A percentile compares a stretch with the other conserved stretches of the same genome.
These are phyloP conservation scores for Penicillium oxalicum DNA, from an alignment of 2,329 filamentous ascomycete species.

Conservation along the genomic window DNA sequence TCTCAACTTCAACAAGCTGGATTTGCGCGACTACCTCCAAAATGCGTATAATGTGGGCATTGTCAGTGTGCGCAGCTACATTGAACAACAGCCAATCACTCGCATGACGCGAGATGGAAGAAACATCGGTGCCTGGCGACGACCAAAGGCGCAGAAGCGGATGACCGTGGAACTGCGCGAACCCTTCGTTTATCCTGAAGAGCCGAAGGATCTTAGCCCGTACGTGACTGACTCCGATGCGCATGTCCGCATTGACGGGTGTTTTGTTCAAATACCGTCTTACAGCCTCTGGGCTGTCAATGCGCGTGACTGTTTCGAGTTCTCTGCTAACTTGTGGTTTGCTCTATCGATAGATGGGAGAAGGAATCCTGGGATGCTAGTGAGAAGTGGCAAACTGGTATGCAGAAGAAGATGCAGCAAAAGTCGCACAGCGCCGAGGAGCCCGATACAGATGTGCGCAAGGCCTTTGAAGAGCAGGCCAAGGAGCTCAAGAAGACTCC, in stretches of 20 bases:
- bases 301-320: neutral
- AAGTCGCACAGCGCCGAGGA: constrained; percentile 26
- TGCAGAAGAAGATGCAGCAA: constrained; percentile 32
- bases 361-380: constrained; percentile 52
- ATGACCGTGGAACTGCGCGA: constrained; percentile 89
- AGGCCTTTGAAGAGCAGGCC: constrained; percentile 54
- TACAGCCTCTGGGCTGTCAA: too few relatives aligned
- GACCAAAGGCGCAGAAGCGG: constrained; percentile 71
- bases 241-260: too few relatives aligned
- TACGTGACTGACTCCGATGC: constrained; percentile 38
- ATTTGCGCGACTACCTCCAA: constrained; percentile 89
- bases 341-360: constrained; percentile 49
- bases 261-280: too few relatives aligned
- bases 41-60: constrained; percentile 75
- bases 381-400: constrained; percentile 40
- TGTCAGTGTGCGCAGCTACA: constrained; percentile 67
- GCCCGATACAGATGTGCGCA: constrained; percentile 27
- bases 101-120: constrained; percentile 31
- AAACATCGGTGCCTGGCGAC: constrained; percentile 55
- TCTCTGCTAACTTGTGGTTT: neutral
- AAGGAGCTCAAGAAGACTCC: constrained; percentile 56
- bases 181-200: constrained; percentile 82
- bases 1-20: constrained; percentile 89
- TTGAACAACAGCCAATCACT: constrained; percentile 63
- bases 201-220: constrained; percentile 55